Evolutionary conservation across 805 yeast genomes (phyloP), one percentile per base, ranked within the genome.

Genomic region (Pichia cephalocereana): DNA sequence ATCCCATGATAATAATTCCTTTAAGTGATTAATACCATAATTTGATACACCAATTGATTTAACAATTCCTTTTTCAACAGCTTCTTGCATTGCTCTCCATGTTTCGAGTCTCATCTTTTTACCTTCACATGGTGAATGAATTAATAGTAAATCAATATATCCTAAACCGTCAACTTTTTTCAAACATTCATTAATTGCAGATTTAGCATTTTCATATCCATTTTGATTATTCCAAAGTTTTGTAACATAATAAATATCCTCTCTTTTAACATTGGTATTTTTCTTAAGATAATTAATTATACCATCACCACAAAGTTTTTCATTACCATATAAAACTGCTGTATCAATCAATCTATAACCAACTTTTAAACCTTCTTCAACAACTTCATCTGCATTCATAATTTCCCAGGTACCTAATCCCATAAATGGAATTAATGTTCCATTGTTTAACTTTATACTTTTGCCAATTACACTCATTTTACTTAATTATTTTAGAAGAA

Each of bases 31-130:
- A 15, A 64, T 59, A 43, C 87, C 86, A 57, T 73, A 86, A 66
- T 85, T 85, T 9, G 95, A 85, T 15, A 86, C 90, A 43, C 95
- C 96, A 48, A 86, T 79, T 14, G 85, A 72, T 57, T 72, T 75
- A 46, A 83, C 78, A 42, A 69, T 62, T 10, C 87, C 83, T 8
- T 67, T 68, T 30, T 72, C 76, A 19, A 79, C 82, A 23, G 79
- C 79, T 54, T 86, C 91, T 63, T 86, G 89, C 72, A 86, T 72
- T 1, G 89, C 90, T 57, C 67, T 70, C 76, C 82, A 85, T 0
- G 89, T 76, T 38, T 73, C 86, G 41, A 82, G 55, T 59, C 91
- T 70, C 56, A 66, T 55, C 44, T 54, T 57, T 37, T 67, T 65
- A 18, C 77, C 77, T 45, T 73, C 69, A 46, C 67, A 56, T 27